These are phyloP conservation scores for Populus pruinosa DNA, from an alignment of 345 rosid species.

Conservation along the genomic window DNA sequence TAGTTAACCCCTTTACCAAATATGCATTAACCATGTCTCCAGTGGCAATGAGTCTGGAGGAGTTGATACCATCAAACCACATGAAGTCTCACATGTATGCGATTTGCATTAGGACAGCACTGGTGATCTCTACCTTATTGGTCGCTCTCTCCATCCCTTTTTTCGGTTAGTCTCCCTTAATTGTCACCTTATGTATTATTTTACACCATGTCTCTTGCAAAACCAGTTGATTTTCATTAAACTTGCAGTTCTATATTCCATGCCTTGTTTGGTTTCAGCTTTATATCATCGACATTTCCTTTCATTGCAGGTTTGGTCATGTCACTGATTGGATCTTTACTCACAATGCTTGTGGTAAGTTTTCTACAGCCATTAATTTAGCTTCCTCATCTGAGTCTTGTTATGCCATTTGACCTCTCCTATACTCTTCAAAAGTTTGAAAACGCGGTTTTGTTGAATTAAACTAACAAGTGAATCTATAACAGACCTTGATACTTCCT, in stretches of 20 bases:
- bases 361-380: background rate
- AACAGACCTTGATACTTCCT: conserved; percentile 90
- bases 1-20: conserved; percentile 92
- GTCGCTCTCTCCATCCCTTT: conserved; percentile 83
- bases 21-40: conserved; percentile 94
- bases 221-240: background rate
- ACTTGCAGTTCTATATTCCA: background rate
- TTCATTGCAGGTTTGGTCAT: conserved; percentile 61
- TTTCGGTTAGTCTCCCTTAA: conserved; percentile 50
- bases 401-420: background rate
- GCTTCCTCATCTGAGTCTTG: background rate
- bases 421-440: background rate
- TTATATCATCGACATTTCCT: background rate
- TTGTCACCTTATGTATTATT: background rate
- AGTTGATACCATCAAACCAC: conserved; percentile 64
- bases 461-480: background rate
- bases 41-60: conserved; percentile 92
- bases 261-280: background rate
- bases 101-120: conserved; percentile 62
- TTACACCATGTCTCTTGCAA: background rate
- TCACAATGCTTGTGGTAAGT: conserved; percentile 92
- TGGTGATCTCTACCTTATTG: conserved; percentile 72
- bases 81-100: conserved; percentile 55
- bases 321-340: conserved; percentile 84
- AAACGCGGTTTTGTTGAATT: background rate